A percentile compares a stretch with the other conserved stretches of the same genome.
These are phyloP conservation scores for Amphicarpaea edgeworthii DNA, from an alignment of 306 rosid genomes.

Conservation along the genomic window DNA sequence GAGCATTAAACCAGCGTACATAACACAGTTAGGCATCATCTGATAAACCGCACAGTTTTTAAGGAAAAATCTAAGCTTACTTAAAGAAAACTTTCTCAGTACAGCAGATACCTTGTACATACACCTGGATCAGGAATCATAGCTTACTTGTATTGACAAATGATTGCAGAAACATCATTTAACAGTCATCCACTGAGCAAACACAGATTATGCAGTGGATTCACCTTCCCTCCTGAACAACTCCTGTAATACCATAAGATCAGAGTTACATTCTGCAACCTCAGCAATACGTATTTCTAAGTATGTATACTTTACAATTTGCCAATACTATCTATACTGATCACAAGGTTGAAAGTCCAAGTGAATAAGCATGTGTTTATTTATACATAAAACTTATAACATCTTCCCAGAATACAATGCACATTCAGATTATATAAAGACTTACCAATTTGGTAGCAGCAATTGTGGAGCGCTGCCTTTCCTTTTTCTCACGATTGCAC, in stretches of 20 bases:
- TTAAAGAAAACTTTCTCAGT: slow-evolving; percentile 17
- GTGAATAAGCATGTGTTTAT: slow-evolving; percentile 8
- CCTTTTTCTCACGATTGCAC: slow-evolving; percentile 59
- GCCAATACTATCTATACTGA: background rate
- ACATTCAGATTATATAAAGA: background rate
- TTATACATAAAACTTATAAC: slow-evolving; percentile 12
- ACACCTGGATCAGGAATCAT: slow-evolving; percentile 39
- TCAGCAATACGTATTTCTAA: slow-evolving; percentile 16
- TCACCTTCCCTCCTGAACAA: slow-evolving; percentile 55
- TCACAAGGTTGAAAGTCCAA: background rate
- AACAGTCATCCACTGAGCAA: slow-evolving; percentile 34
- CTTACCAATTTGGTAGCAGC: slow-evolving; percentile 58
- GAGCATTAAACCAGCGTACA: slow-evolving; percentile 38
- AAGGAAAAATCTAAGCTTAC: slow-evolving; percentile 29
- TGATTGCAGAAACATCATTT: slow-evolving; percentile 41
- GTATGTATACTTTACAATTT: slow-evolving; percentile 11
- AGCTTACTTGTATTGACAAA: slow-evolving; percentile 24
- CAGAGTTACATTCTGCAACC: slow-evolving; percentile 34
- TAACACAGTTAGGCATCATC: background rate
- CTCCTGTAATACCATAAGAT: slow-evolving; percentile 46
- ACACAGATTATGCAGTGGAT: slow-evolving; percentile 48
- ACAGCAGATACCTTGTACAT: slow-evolving; percentile 41
- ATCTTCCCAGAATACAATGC: slow-evolving; percentile 19
- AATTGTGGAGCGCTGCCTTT: slow-evolving; percentile 56
- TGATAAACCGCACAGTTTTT: background rate